Evolutionary conservation across 257 asterid species (phyloP).

Genomic region (Solanum corneliomulleri): DNA sequence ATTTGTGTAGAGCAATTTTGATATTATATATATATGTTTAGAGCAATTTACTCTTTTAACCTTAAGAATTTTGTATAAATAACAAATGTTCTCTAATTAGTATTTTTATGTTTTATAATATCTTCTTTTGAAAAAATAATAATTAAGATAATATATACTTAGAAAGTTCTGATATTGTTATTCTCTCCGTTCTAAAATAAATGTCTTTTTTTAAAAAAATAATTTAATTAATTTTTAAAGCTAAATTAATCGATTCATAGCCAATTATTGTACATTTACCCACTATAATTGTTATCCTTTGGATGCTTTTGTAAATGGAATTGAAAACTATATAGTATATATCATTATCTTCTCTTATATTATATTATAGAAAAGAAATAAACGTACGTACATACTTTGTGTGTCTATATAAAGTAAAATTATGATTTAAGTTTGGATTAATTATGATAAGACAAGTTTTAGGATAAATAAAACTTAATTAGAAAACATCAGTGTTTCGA

Average conservation of each 20-base stretch:
- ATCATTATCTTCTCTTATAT: not conserved
- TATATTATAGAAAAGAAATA: not conserved
- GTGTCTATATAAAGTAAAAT: not conserved
- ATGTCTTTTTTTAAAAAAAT: rapidly evolving
- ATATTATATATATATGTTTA: not conserved
- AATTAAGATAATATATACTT: not conserved
- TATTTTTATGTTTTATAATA: not conserved
- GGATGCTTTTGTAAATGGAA: not conserved
- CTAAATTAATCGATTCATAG: not conserved
- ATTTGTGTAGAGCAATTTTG: not conserved
- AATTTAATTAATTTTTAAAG: not conserved
- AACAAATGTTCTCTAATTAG: not conserved
- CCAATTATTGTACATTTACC: not conserved
- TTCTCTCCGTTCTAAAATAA: not conserved
- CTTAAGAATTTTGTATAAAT: not conserved
- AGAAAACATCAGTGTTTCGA: not conserved
- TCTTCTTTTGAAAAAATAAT: too few relatives aligned
- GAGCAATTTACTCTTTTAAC: not conserved
- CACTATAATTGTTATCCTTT: not conserved
- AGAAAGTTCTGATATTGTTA: not conserved
- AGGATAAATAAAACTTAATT: not conserved
- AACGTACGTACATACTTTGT: not conserved
- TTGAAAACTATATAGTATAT: not conserved
- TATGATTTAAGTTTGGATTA: not conserved
- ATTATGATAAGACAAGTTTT: not conserved